Evolutionary conservation across 2,329 filamentous ascomycete genomes (phyloP).

Genomic region (Ceratocystis alfenasii): DNA sequence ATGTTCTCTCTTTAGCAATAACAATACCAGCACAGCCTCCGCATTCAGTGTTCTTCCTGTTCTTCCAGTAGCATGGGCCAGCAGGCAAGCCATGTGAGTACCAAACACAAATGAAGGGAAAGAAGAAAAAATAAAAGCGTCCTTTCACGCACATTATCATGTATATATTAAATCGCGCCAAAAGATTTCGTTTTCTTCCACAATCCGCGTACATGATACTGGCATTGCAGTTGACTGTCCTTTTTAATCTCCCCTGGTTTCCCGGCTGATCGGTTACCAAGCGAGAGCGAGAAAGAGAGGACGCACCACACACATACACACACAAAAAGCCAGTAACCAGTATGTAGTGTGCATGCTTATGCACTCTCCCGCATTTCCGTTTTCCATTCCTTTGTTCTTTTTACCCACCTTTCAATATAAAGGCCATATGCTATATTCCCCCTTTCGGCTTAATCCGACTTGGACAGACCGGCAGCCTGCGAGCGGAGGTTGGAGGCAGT

Average conservation of each 20-base stretch:
- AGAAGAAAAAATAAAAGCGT: too few species aligned
- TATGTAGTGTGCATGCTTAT: background rate
- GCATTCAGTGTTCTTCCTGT: background rate
- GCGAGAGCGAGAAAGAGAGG: background rate
- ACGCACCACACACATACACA: background rate
- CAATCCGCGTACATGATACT: too few species aligned
- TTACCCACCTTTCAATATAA: background rate
- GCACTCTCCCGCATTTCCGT: background rate
- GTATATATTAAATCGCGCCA: too few species aligned
- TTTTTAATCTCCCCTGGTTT: too few species aligned
- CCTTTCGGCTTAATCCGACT: conserved; percentile 44
- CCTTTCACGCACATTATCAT: too few species aligned
- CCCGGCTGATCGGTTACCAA: too few species aligned
- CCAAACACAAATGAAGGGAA: too few species aligned
- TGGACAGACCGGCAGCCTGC: conserved; percentile 62
- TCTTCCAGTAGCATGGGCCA: background rate
- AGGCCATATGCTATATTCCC: too few species aligned
- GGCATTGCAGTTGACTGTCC: too few species aligned
- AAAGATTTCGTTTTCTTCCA: too few species aligned
- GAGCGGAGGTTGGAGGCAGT: conserved; percentile 79
- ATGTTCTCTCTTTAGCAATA: background rate
- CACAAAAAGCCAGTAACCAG: background rate
- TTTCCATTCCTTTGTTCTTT: too few species aligned
- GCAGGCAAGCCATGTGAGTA: background rate
- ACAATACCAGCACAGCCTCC: background rate